Conservation (phyloP, 2,329 filamentous ascomycete species). For the Neurospora crassa region DNA sequence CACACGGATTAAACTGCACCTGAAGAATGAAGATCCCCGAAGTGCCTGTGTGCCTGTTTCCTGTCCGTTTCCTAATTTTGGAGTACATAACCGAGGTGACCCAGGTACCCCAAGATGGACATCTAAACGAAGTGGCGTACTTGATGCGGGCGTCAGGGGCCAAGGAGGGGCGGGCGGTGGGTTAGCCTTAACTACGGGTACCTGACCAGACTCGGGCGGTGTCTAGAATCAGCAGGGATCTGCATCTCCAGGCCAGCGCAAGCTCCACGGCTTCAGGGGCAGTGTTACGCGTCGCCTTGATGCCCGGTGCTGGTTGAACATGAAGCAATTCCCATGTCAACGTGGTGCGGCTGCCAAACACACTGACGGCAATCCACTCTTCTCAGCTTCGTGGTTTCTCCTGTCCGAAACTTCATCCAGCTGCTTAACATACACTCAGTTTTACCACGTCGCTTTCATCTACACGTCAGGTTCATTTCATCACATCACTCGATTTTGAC, state of each 20-base stretch:
- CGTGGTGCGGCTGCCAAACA: not conserved
- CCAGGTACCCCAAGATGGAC: not conserved
- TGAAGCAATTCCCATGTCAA: not conserved
- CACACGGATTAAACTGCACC: not conserved
- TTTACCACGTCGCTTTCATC: not conserved
- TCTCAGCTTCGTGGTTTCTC: not conserved
- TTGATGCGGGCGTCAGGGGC: not conserved
- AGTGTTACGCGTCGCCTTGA: slow-evolving; percentile 5
- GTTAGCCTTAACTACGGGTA: not conserved
- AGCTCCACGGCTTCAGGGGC: slow-evolving; percentile 12
- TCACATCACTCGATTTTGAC: not conserved
- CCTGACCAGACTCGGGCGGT: not conserved
- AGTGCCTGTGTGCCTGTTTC: not conserved
- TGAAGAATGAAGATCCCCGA: not conserved
- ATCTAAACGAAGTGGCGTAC: not conserved
- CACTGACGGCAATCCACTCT: not conserved
- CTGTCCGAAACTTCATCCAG: not conserved
- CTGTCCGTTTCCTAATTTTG: not conserved
- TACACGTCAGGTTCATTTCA: not conserved
- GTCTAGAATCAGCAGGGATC: not conserved
- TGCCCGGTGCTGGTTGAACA: not conserved
- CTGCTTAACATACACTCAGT: not conserved
- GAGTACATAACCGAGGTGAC: not conserved
- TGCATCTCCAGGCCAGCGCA: not conserved
- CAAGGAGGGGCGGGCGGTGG: not conserved